These are phyloP conservation scores for Nannizziopsis barbatae DNA, from an alignment of 2,329 filamentous ascomycete genomes.

Conservation along the genomic window DNA sequence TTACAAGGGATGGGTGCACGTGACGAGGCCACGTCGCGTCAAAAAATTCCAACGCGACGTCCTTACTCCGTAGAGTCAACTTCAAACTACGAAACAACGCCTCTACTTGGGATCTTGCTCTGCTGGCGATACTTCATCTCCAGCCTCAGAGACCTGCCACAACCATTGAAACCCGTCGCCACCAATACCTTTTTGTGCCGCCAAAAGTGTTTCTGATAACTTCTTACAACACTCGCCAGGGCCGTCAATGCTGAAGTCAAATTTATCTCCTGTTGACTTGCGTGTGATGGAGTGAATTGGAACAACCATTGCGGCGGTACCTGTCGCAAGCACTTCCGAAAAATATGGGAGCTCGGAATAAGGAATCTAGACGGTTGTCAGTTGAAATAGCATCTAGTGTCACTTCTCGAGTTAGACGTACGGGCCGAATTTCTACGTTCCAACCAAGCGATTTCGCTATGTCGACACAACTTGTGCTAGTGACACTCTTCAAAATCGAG, in stretches of 20 bases:
- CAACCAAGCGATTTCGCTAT: conserved; percentile 25
- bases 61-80: too few relatives aligned
- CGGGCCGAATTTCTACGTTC: conserved; percentile 23
- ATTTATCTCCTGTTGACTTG: conserved; percentile 12
- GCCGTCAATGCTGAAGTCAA: conserved; percentile 2
- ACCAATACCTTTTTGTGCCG: conserved; percentile 1
- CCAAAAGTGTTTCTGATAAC: neutral
- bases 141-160: neutral
- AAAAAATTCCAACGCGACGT: too few relatives aligned
- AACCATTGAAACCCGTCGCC: conserved; percentile 1
- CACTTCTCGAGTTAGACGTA: conserved; percentile 8
- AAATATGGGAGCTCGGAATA: conserved; percentile 20
- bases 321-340: conserved; percentile 21
- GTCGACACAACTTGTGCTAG: conserved; percentile 19
- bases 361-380: conserved; percentile 12
- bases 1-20: too few relatives aligned
- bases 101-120: neutral
- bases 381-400: neutral
- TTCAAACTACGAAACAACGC: too few relatives aligned
- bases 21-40: too few relatives aligned
- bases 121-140: neutral
- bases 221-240: conserved; percentile 2
- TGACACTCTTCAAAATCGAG: conserved; percentile 25
- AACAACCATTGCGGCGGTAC: conserved; percentile 21
- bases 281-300: conserved; percentile 22